phyloP scores from a whole-genome alignment of 352 stramenopile genomes.

The Pythium folliculosum region DNA sequence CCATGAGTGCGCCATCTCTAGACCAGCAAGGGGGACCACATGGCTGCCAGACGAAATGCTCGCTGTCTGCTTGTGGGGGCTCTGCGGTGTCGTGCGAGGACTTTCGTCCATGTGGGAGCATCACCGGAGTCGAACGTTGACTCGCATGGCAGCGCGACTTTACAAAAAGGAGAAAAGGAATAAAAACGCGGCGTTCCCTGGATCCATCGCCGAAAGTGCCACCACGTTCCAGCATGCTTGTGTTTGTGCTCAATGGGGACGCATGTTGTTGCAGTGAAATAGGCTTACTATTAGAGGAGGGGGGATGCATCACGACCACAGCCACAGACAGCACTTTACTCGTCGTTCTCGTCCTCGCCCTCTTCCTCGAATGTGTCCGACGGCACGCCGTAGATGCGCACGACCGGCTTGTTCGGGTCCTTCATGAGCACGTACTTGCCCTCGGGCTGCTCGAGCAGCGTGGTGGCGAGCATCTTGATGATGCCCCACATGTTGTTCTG shows the following conservation, averaged over 20 bases:
- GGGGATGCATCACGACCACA: background rate
- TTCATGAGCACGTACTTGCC: constrained; percentile 99
- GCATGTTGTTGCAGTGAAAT: background rate
- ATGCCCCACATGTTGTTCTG: constrained; percentile 98
- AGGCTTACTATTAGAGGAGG: constrained; percentile 1
- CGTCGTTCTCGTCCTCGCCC: constrained; percentile 66
- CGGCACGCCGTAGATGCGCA: constrained; percentile 97
- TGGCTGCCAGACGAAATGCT: background rate
- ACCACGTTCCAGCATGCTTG: too few species aligned
- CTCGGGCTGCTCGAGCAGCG: constrained; percentile 94
- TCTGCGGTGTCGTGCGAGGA: background rate
- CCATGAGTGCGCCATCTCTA: too few species aligned
- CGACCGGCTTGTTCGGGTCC: constrained; percentile 97
- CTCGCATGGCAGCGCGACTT: background rate
- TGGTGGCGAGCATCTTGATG: constrained; percentile 93
- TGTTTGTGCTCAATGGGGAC: background rate
- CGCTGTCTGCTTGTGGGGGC: background rate
- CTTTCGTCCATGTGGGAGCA: background rate
- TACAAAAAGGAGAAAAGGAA: background rate
- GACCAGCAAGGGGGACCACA: background rate
- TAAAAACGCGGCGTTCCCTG: too few species aligned
- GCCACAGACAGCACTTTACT: constrained; percentile 29
- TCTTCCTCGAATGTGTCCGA: constrained; percentile 95
- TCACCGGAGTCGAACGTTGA: background rate
- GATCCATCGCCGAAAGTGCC: too few species aligned